Conservation (phyloP, 2,329 filamentous ascomycete genomes). For the Ceratocystis diversiconidia region DNA sequence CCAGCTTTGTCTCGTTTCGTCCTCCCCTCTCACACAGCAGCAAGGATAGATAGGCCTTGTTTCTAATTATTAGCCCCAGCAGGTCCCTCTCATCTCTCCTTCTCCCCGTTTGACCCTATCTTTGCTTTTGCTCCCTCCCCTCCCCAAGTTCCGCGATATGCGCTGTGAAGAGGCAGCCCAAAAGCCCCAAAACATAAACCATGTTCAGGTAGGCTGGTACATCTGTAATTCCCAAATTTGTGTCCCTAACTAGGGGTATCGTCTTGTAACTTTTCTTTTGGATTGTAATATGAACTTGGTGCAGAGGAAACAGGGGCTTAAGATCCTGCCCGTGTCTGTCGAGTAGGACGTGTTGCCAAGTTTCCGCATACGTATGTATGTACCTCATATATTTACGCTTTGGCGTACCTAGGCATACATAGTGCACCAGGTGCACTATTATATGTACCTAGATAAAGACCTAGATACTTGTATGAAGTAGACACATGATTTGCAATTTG, state of each 20-base stretch:
- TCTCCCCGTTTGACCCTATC: not conserved
- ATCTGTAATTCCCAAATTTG: not conserved
- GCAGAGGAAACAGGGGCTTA: not conserved
- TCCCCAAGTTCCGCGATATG: not conserved
- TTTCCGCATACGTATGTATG: not conserved
- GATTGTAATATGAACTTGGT: not conserved
- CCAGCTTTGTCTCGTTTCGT: too few species aligned
- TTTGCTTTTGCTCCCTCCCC: not conserved
- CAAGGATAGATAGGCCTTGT: not conserved
- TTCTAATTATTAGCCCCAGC: not conserved
- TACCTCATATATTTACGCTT: not conserved
- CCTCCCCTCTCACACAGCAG: too few species aligned
- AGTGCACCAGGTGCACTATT: not conserved
- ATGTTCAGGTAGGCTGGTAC: not conserved
- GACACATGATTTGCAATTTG: constrained; percentile 1
- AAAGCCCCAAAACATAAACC: constrained; percentile 3
- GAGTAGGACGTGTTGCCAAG: too few species aligned
- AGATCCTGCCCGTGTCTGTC: not conserved
- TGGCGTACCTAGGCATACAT: not conserved
- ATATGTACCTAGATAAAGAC: not conserved
- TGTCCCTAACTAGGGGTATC: not conserved
- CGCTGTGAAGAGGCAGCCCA: not conserved
- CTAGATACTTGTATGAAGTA: not conserved
- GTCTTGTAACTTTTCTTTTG: not conserved
- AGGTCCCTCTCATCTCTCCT: not conserved